Percentiles rank a stretch among this genome's conserved stretches.
Conservation (phyloP, 2,329 filamentous ascomycete species). For the Aspergillus neotritici region DNA sequence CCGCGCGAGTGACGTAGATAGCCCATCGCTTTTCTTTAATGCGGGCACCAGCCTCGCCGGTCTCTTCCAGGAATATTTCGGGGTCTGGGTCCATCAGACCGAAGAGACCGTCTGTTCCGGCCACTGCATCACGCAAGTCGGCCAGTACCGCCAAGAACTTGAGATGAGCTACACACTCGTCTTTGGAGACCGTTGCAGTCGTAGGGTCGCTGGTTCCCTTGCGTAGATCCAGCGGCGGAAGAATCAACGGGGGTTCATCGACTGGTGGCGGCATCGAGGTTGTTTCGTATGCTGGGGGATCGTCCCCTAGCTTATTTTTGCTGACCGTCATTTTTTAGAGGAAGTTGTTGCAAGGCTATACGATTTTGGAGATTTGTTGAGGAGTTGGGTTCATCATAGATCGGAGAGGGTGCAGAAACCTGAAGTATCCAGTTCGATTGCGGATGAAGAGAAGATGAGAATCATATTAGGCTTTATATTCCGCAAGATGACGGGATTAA, state of each 20-base stretch:
- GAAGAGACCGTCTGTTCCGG: slow-evolving; percentile 62
- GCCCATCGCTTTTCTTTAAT: slow-evolving; percentile 70
- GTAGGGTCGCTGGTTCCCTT: slow-evolving; percentile 6
- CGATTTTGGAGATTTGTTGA: background rate
- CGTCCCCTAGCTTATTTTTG: slow-evolving; percentile 10
- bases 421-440: background rate
- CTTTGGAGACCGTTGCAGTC: slow-evolving; percentile 31
- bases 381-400: background rate
- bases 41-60: slow-evolving; percentile 44
- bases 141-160: slow-evolving; percentile 66
- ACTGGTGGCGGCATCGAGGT: slow-evolving; percentile 2
- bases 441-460: too few relatives aligned
- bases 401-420: background rate
- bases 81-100: slow-evolving; percentile 51
- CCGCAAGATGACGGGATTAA: too few relatives aligned
- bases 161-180: slow-evolving; percentile 65
- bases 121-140: slow-evolving; percentile 60
- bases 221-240: slow-evolving; percentile 24
- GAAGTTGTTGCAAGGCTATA: background rate
- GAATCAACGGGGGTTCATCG: slow-evolving; percentile 10
- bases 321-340: background rate
- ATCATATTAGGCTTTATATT: too few relatives aligned
- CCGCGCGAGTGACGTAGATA: slow-evolving; percentile 62
- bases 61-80: slow-evolving; percentile 26
- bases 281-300: slow-evolving; percentile 24